Evolutionary conservation across 441 rosid species (phyloP).

Genomic region (Viola pubescens): DNA sequence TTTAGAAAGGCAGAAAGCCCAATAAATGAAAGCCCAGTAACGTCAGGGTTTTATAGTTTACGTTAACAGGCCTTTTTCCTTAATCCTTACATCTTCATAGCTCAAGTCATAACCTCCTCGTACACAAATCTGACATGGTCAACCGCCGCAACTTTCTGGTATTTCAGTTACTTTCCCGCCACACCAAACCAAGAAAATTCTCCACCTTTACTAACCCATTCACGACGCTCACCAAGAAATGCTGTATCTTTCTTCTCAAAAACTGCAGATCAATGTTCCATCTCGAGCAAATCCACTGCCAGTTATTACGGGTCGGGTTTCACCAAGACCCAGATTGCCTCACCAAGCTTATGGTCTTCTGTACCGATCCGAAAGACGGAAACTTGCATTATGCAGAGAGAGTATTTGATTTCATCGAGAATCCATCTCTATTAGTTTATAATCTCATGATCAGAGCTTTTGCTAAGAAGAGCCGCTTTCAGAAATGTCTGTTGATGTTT

Average conservation of each 20-base stretch:
- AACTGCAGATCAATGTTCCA: constrained; percentile 28
- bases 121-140: no score
- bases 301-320: constrained; percentile 29
- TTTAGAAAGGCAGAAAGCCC: no score
- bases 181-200: not conserved
- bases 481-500: constrained; percentile 32
- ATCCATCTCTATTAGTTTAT: constrained; percentile 32
- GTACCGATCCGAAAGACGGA: constrained; percentile 23
- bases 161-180: constrained; percentile 1
- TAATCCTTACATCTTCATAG: no score
- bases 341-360: constrained; percentile 32
- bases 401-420: constrained; percentile 14
- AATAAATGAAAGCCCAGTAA: no score
- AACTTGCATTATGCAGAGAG: constrained; percentile 24
- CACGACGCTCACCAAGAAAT: constrained; percentile 12
- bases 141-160: not conserved
- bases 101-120: no score
- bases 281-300: constrained; percentile 36
- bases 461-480: constrained; percentile 28
- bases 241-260: constrained; percentile 28
- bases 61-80: no score
- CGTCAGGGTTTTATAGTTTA: no score
- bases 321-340: constrained; percentile 24
- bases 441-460: constrained; percentile 49
- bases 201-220: constrained; percentile 4